phyloP scores from a whole-genome alignment of 345 rosid species.

The Atalantia buxifolia region DNA sequence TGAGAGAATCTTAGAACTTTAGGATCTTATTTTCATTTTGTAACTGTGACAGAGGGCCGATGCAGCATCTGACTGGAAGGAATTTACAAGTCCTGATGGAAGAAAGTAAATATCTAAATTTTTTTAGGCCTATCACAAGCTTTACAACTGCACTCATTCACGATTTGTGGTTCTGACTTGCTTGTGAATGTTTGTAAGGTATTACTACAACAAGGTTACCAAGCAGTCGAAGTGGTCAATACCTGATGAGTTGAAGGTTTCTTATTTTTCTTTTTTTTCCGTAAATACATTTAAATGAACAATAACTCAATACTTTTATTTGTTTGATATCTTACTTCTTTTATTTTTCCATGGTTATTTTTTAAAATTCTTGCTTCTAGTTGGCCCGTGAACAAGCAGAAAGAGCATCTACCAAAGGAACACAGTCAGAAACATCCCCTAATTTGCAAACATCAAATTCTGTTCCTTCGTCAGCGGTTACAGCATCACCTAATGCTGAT shows the following conservation, averaged over 20 bases:
- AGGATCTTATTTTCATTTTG: slow-evolving; percentile 13
- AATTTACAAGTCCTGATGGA: slow-evolving; percentile 87
- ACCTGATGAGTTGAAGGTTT: slow-evolving; percentile 92
- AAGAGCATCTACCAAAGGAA: slow-evolving; percentile 33
- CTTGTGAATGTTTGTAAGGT: slow-evolving; percentile 46
- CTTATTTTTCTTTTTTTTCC: not conserved
- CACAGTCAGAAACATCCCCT: slow-evolving; percentile 27
- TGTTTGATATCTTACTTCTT: slow-evolving; percentile 8
- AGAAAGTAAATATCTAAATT: slow-evolving; percentile 55
- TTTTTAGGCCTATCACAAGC: slow-evolving; percentile 1
- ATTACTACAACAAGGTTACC: slow-evolving; percentile 78
- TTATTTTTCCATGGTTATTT: slow-evolving; percentile 14
- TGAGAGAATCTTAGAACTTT: not conserved
- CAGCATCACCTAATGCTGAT: slow-evolving; percentile 37
- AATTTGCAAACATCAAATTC: slow-evolving; percentile 26
- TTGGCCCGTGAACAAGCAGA: slow-evolving; percentile 77
- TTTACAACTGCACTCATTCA: slow-evolving; percentile 1
- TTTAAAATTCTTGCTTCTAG: slow-evolving; percentile 36
- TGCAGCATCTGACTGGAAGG: slow-evolving; percentile 96
- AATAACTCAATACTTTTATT: not conserved
- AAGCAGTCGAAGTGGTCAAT: slow-evolving; percentile 89
- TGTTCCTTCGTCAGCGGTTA: slow-evolving; percentile 24
- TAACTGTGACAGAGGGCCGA: slow-evolving; percentile 73
- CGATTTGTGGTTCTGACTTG: slow-evolving; percentile 23
- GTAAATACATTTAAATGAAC: not conserved